Evolutionary conservation across 257 asterid genomes (phyloP).

Genomic region (Cinchona pubescens): DNA sequence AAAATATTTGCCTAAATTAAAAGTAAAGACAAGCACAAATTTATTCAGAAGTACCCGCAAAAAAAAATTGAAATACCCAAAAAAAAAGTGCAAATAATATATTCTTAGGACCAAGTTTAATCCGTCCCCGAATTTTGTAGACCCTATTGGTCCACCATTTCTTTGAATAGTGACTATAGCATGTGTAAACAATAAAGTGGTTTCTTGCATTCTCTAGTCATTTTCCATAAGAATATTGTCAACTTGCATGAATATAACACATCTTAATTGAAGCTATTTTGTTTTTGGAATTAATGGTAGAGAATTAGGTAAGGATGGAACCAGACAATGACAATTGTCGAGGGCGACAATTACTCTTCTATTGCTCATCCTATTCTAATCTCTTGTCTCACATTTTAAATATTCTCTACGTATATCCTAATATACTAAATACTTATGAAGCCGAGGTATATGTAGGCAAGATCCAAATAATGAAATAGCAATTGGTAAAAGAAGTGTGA

Average conservation of each 20-base stretch:
- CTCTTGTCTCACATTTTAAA: no score
- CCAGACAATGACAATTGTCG: no score
- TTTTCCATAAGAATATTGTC: conserved; percentile 34
- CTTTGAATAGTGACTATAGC: conserved; percentile 32
- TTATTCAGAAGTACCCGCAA: conserved; percentile 1
- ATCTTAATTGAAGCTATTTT: neutral
- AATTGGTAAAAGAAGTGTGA: no score
- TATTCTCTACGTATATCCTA: no score
- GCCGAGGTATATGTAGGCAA: no score
- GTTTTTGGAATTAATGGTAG: neutral
- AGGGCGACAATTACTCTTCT: no score
- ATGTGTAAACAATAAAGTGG: conserved; percentile 45
- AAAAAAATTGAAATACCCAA: conserved; percentile 7
- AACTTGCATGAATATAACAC: neutral
- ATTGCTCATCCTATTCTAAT: no score
- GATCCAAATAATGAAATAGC: no score
- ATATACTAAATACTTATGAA: no score
- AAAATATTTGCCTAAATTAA: conserved; percentile 15
- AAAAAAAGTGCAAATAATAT: conserved; percentile 38
- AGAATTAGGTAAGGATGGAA: neutral
- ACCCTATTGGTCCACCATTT: conserved; percentile 18
- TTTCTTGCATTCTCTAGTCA: conserved; percentile 78
- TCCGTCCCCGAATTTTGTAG: neutral
- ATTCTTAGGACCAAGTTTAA: neutral
- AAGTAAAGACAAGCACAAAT: conserved; percentile 17